phyloP scores from a whole-genome alignment of 768 basidiomycete genomes.

The Asterophora parasitica region DNA sequence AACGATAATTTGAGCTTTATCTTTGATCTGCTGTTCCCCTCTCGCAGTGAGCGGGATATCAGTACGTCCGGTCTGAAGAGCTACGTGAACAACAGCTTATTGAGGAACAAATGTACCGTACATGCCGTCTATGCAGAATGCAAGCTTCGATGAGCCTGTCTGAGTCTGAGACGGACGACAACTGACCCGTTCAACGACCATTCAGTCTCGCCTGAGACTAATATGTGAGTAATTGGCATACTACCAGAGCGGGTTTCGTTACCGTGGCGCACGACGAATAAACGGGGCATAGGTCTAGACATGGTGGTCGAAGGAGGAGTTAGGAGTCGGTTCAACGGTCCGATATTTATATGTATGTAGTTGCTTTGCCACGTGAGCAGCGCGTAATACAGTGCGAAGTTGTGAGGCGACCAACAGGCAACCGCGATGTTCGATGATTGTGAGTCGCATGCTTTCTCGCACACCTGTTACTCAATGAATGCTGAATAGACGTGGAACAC shows the following conservation, averaged over 20 bases:
- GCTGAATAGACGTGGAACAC: conserved; percentile 77
- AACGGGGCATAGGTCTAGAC: conserved; percentile 58
- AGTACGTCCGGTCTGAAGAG: conserved; percentile 68
- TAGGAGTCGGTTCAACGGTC: too few species aligned
- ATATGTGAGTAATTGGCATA: background rate
- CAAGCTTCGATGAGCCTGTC: background rate
- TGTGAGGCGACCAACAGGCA: background rate
- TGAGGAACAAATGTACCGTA: conserved; percentile 24
- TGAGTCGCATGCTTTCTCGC: conserved; percentile 28
- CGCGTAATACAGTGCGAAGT: background rate
- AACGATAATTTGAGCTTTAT: conserved; percentile 61
- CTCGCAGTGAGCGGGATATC: conserved; percentile 83
- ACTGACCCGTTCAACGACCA: conserved; percentile 85
- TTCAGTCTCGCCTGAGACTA: conserved; percentile 78
- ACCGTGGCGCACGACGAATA: conserved; percentile 83
- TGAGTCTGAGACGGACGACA: background rate
- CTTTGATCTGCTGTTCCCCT: conserved; percentile 68
- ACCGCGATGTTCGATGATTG: conserved; percentile 78
- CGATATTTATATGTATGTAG: too few species aligned
- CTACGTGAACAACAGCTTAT: background rate
- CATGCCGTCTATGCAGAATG: conserved; percentile 50
- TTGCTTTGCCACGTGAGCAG: conserved; percentile 1
- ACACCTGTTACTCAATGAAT: conserved; percentile 11
- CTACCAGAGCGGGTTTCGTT: background rate
- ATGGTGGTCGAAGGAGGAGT: conserved; percentile 16